Evolutionary conservation across 225 moss, liverwort and hornwort species (phyloP).

Genomic region (Sphagnum contortum): DNA sequence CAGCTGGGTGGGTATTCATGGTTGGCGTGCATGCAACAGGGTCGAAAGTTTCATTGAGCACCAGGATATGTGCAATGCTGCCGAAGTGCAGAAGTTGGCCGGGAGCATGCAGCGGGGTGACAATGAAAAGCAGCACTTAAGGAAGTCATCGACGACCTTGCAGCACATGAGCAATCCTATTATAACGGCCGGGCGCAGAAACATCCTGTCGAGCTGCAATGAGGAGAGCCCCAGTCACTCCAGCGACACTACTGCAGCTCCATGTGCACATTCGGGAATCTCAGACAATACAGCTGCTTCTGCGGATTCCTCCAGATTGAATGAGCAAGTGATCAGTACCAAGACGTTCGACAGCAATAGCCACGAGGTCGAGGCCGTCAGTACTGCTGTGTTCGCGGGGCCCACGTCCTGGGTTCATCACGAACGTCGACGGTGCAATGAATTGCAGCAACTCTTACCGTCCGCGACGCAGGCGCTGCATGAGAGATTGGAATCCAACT

Average conservation of each 20-base stretch:
- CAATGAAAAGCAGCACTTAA: slow-evolving; percentile 15
- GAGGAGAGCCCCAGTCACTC: slow-evolving; percentile 35
- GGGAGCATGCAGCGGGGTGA: slow-evolving; percentile 3
- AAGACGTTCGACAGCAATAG: slow-evolving; percentile 10
- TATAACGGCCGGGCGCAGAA: too few species aligned
- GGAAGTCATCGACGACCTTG: slow-evolving; percentile 10
- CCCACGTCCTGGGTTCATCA: too few species aligned
- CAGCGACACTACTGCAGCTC: slow-evolving; percentile 39
- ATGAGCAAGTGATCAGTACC: slow-evolving; percentile 8
- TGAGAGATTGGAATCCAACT: not conserved
- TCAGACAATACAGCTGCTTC: slow-evolving; percentile 27
- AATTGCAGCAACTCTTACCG: slow-evolving; percentile 15
- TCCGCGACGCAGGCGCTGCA: not conserved
- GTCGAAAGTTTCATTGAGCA: slow-evolving; percentile 83
- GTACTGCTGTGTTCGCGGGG: too few species aligned
- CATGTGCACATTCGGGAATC: slow-evolving; percentile 27
- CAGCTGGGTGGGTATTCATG: not conserved
- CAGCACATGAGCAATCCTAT: too few species aligned
- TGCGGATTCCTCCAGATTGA: slow-evolving; percentile 6
- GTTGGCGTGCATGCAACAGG: slow-evolving; percentile 9
- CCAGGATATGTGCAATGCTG: slow-evolving; percentile 52
- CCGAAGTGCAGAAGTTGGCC: slow-evolving; percentile 27
- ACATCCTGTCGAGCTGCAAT: slow-evolving; percentile 4
- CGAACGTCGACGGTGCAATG: slow-evolving; percentile 4
- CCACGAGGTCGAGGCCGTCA: slow-evolving; percentile 12